Evolutionary conservation across 352 stramenopile genomes (phyloP).

Genomic region (Phytophthora pisi): DNA sequence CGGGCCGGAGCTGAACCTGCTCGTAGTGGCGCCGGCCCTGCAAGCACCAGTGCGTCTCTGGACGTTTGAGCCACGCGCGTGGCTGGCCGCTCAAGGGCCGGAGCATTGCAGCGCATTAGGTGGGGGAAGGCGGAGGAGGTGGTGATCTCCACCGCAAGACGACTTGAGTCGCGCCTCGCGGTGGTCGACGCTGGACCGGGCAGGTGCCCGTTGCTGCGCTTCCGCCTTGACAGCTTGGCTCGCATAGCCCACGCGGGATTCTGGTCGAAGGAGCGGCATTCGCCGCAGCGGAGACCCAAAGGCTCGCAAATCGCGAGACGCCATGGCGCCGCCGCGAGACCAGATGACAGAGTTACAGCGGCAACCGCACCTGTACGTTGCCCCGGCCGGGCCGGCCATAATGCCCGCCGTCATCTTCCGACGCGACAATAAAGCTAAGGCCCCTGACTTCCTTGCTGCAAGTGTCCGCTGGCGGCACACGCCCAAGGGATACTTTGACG

Average conservation of each 20-base stretch:
- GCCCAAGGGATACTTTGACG: neutral
- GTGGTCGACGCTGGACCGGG: slow-evolving; percentile 18
- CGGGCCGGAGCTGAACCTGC: slow-evolving; percentile 3
- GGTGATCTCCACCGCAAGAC: no score
- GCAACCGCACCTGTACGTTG: neutral
- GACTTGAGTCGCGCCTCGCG: neutral
- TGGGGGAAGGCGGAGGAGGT: neutral
- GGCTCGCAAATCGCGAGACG: slow-evolving; percentile 23
- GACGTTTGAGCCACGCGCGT: slow-evolving; percentile 5
- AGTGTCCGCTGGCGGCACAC: no score
- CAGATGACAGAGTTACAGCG: neutral
- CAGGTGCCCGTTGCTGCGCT: slow-evolving; percentile 20
- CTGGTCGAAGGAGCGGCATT: slow-evolving; percentile 24
- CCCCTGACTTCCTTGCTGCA: no score
- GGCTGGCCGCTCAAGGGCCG: neutral
- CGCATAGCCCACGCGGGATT: slow-evolving; percentile 20
- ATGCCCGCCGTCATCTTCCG: neutral
- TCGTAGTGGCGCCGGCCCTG: neutral
- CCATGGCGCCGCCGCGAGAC: neutral
- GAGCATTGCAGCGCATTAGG: neutral
- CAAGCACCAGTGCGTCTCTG: slow-evolving; percentile 7
- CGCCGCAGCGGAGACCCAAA: neutral
- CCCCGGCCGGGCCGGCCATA: no score
- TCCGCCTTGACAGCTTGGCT: slow-evolving; percentile 36
- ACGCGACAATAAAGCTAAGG: no score